Conservation (phyloP, 148 eudicot genomes). For the Pouteria glomerata region DNA sequence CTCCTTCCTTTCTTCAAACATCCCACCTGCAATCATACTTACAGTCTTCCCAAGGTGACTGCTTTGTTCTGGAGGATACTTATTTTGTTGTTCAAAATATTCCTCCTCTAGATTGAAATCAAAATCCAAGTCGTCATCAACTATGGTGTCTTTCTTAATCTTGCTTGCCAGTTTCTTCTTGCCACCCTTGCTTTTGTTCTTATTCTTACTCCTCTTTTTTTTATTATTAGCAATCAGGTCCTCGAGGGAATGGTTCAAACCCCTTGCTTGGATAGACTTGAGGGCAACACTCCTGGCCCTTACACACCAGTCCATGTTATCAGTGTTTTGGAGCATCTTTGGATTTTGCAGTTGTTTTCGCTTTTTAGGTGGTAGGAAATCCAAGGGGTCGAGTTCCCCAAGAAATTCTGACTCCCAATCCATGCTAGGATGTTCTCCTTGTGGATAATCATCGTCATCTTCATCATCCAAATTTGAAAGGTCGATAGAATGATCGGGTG, state of each 20-base stretch:
- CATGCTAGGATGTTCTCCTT: slow-evolving; percentile 8
- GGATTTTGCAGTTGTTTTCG: slow-evolving; percentile 32
- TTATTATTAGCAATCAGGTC: slow-evolving; percentile 30
- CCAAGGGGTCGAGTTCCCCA: slow-evolving; percentile 40
- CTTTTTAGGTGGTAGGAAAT: slow-evolving; percentile 28
- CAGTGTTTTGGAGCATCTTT: slow-evolving; percentile 39
- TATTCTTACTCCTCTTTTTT: slow-evolving; percentile 48
- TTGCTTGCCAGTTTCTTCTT: slow-evolving; percentile 31
- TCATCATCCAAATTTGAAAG: slow-evolving; percentile 25
- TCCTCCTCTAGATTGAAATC: slow-evolving; percentile 20
- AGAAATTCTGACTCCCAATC: slow-evolving; percentile 75
- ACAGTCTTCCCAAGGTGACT: slow-evolving; percentile 38
- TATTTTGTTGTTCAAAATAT: slow-evolving; percentile 26
- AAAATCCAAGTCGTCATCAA: slow-evolving; percentile 25
- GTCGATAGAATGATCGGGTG: slow-evolving; percentile 11
- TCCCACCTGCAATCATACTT: slow-evolving; percentile 66
- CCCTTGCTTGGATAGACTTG: slow-evolving; percentile 79
- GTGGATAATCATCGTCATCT: neutral
- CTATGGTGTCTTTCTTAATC: slow-evolving; percentile 21
- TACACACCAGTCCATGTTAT: slow-evolving; percentile 90
- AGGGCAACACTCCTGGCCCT: slow-evolving; percentile 84
- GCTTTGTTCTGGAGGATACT: slow-evolving; percentile 18
- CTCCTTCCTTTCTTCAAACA: slow-evolving; percentile 72
- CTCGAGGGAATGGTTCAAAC: slow-evolving; percentile 55
- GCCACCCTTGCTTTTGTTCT: slow-evolving; percentile 19